Evolutionary conservation across 2,329 filamentous ascomycete species (phyloP), one percentile per base, ranked within the genome.

Genomic region (Endoconidiophora laricicola): DNA sequence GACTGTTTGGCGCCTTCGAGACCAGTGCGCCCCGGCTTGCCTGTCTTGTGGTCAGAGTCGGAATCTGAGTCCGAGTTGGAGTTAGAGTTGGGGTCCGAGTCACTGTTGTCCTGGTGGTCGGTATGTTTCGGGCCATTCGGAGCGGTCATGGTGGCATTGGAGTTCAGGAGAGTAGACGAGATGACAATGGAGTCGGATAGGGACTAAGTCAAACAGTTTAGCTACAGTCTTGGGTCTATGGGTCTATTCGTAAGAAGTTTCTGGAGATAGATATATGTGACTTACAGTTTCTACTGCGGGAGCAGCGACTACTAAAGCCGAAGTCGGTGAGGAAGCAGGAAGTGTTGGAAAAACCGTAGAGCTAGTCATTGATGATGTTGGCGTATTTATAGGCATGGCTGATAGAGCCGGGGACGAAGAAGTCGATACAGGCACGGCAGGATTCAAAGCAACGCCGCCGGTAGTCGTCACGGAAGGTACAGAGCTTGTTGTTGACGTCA

Each of bases 231-330:
- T 29, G 6, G 26, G 26, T 29, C 10, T 10, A 29, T 10, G 26
- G 9, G 2, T 18, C 16, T 18, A 18, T 18, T 18, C 16, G 16
- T 18, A 18, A 18, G 16, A 18, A 18, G 16, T 18, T 18, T 18
- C 20, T 4, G 40, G 1, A 43, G 14, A 43, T 18, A 18, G 6
- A 6, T 6, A 20, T 22, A 43, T 7, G 4, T 6, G n/a, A 22
- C 49, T 46, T 51, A 51, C 49, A 36, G 49, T 42, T 43, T 46
- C 37, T 36, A 46, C 23, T 16, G 36, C 38, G 24, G 49, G 44
- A 9, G 33, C 40, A 26, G 49, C 44, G 9, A 51, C 49, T 36
- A 43, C 20, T 4, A 46, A 3, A 22, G 44, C 46, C 16, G 44
- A 39, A 16, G 50, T 40, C 12, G 10, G 20, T n/a, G 45, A 44